phyloP scores from a whole-genome alignment of 768 basidiomycete species.

The Kwoniella heveanensis region DNA sequence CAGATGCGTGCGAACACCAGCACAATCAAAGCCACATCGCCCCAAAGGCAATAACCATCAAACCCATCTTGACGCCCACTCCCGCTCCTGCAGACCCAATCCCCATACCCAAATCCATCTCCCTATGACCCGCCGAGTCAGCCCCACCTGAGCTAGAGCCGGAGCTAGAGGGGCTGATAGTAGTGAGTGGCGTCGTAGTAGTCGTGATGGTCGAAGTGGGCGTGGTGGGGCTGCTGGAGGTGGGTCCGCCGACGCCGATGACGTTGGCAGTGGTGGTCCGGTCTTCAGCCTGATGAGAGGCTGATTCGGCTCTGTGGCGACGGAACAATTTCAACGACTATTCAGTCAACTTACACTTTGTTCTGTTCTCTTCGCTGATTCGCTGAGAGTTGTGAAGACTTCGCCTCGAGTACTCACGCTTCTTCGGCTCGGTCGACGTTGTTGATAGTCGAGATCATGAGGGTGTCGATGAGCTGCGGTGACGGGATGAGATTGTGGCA shows the following conservation, averaged over 20 bases:
- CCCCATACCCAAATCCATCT: background rate
- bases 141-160: background rate
- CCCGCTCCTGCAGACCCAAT: background rate
- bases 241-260: conserved; percentile 10
- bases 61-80: conserved; percentile 4
- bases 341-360: no score
- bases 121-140: background rate
- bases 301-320: conserved; percentile 11
- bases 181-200: background rate
- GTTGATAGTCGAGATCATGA: conserved; percentile 23
- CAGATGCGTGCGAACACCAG: no score
- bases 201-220: conserved; percentile 8
- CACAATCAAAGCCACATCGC: background rate
- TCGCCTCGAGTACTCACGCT: conserved; percentile 25
- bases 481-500: no score
- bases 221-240: conserved; percentile 1
- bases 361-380: no score
- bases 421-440: conserved; percentile 18
- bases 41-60: background rate
- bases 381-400: no score
- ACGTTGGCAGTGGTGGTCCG: conserved; percentile 17
- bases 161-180: background rate
- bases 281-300: conserved; percentile 4
- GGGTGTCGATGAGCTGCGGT: conserved; percentile 26
- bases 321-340: no score